phyloP scores from a whole-genome alignment of 306 rosid species.

The Calophaca sinica region DNA sequence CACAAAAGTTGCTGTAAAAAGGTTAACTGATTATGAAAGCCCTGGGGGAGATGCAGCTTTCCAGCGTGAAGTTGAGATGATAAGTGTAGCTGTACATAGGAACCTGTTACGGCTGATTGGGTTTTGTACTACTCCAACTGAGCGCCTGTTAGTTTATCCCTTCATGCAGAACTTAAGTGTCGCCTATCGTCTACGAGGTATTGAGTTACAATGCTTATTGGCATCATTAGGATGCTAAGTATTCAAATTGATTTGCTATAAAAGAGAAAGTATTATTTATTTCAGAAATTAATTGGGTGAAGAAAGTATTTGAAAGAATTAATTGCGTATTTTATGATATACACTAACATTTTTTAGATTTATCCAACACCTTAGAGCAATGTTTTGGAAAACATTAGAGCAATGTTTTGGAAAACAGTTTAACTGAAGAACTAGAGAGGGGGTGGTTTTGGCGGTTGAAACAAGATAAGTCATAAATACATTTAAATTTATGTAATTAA shows the following conservation, averaged over 20 bases:
- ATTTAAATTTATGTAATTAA: not conserved
- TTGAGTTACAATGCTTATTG: conserved; percentile 24
- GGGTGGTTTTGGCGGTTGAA: conserved; percentile 1
- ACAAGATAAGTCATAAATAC: not conserved
- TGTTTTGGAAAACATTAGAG: conserved; percentile 20
- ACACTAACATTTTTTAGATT: not conserved
- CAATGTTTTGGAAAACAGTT: conserved; percentile 18
- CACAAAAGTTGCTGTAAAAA: conserved; percentile 94
- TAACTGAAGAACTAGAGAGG: not conserved
- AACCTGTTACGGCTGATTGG: conserved; percentile 90
- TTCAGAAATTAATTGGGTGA: not conserved
- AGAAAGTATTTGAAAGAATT: not conserved
- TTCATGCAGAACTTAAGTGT: conserved; percentile 98
- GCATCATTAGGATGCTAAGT: conserved; percentile 25
- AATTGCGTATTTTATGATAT: not conserved
- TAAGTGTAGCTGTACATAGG: conserved; percentile 95
- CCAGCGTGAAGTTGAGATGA: conserved; percentile 99
- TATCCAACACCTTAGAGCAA: conserved; percentile 14
- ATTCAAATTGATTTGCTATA: conserved; percentile 27
- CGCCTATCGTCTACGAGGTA: conserved; percentile 93
- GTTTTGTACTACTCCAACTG: conserved; percentile 92
- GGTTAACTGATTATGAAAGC: conserved; percentile 91
- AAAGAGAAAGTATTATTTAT: conserved; percentile 1
- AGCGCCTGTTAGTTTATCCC: conserved; percentile 95
- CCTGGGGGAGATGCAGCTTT: conserved; percentile 99